These are phyloP conservation scores for Pseudozyma sp. DNA, from an alignment of 1,284 basidiomycete species.

Conservation along the genomic window DNA sequence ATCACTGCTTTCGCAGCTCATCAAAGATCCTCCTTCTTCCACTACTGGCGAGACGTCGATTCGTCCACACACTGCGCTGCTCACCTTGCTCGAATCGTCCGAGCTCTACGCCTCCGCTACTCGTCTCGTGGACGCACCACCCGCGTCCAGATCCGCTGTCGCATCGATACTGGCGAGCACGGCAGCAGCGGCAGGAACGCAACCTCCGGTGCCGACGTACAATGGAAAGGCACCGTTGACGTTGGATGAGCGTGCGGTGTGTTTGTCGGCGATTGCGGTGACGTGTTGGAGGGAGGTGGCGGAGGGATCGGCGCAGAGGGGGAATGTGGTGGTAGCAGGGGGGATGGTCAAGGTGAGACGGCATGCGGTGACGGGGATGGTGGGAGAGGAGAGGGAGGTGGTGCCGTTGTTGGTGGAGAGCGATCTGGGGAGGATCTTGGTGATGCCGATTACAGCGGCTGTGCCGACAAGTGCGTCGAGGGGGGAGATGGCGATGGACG, in stretches of 20 bases:
- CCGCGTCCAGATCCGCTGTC: constrained; percentile 12
- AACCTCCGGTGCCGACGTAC: background rate
- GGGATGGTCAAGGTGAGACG: constrained; percentile 19
- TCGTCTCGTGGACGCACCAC: constrained; percentile 16
- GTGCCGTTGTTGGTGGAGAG: constrained; percentile 41
- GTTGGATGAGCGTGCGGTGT: constrained; percentile 37
- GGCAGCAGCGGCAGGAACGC: constrained; percentile 17
- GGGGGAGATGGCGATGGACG: constrained; percentile 14
- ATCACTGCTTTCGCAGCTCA: constrained; percentile 35
- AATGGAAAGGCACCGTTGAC: constrained; percentile 11
- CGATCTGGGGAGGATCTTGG: constrained; percentile 33
- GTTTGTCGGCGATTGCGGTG: constrained; percentile 40
- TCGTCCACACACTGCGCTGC: constrained; percentile 38
- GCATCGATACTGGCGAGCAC: constrained; percentile 33
- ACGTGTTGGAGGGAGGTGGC: constrained; percentile 38
- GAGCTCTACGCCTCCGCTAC: constrained; percentile 44
- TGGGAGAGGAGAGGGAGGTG: constrained; percentile 12
- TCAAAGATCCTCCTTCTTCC: constrained; percentile 3
- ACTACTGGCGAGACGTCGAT: background rate
- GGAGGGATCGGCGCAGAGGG: background rate
- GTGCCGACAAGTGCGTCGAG: constrained; percentile 10
- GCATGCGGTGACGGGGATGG: constrained; percentile 23
- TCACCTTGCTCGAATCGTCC: constrained; percentile 42
- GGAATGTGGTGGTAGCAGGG: constrained; percentile 22
- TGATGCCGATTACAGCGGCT: constrained; percentile 39